Percentiles rank a stretch among this genome's conserved stretches.
These are phyloP conservation scores for Cordyceps farinosa DNA, from an alignment of 2,329 filamentous ascomycete genomes.

Conservation along the genomic window DNA sequence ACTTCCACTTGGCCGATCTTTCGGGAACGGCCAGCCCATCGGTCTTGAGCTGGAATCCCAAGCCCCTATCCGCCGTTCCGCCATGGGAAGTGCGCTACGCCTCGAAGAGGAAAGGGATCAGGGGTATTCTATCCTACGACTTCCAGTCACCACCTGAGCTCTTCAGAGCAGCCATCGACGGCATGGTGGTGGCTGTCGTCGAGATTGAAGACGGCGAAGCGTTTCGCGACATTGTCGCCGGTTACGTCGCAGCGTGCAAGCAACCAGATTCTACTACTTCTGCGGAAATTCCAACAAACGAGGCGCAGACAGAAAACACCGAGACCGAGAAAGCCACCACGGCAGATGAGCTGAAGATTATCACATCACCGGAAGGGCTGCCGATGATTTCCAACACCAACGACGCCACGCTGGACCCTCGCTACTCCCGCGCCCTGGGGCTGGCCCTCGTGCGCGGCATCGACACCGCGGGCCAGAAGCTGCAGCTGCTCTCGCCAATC, in stretches of 20 bases:
- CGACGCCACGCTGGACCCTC: slow-evolving; percentile 57
- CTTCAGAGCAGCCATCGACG: slow-evolving; percentile 64
- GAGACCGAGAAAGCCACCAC: slow-evolving; percentile 17
- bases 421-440: slow-evolving; percentile 56
- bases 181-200: slow-evolving; percentile 65
- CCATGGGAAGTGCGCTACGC: slow-evolving; percentile 63
- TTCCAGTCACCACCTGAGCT: slow-evolving; percentile 57
- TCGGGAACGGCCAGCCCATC: neutral
- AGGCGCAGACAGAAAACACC: slow-evolving; percentile 21
- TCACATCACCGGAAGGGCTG: slow-evolving; percentile 49
- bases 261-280: neutral
- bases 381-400: slow-evolving; percentile 58
- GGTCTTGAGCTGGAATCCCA: slow-evolving; percentile 45
- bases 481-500: slow-evolving; percentile 66
- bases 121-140: slow-evolving; percentile 66
- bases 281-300: neutral
- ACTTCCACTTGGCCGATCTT: slow-evolving; percentile 56
- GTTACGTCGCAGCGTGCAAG: neutral
- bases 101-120: slow-evolving; percentile 48
- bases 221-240: slow-evolving; percentile 36
- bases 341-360: slow-evolving; percentile 9
- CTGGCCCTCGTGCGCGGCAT: slow-evolving; percentile 69
- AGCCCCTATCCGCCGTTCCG: slow-evolving; percentile 51
- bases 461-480: slow-evolving; percentile 46
- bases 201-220: slow-evolving; percentile 53